Percentiles rank a stretch among this genome's conserved stretches.
Evolutionary conservation across 305 asterid species (phyloP).

Genomic region (Vinca major): DNA sequence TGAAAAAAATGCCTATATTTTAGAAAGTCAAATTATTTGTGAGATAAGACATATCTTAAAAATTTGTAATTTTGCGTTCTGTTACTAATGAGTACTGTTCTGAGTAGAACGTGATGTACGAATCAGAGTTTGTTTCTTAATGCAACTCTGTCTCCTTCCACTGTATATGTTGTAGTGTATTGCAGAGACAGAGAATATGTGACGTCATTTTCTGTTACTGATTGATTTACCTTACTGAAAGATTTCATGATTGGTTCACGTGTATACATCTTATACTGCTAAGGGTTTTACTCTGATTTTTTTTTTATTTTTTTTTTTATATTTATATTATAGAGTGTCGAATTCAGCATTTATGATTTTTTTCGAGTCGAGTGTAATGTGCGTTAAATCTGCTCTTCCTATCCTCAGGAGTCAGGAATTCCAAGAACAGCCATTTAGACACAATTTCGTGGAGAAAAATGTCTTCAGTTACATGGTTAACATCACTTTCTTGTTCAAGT

Average conservation of each 20-base stretch:
- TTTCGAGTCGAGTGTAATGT: too few relatives aligned
- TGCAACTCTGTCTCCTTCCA: neutral
- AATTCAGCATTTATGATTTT: too few relatives aligned
- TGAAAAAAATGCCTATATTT: too few relatives aligned
- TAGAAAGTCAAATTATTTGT: too few relatives aligned
- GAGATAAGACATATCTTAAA: too few relatives aligned
- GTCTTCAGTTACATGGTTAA: conserved; percentile 51
- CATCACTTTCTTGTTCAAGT: conserved; percentile 58
- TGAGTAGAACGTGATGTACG: neutral
- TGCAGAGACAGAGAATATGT: too few relatives aligned
- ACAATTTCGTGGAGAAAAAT: conserved; percentile 7
- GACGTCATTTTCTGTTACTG: neutral
- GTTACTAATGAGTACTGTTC: too few relatives aligned
- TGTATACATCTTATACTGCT: neutral
- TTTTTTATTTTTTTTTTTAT: too few relatives aligned
- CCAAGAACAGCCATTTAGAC: neutral
- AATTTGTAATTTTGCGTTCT: too few relatives aligned
- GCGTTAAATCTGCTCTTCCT: neutral
- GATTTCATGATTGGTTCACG: neutral
- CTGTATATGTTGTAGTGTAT: neutral
- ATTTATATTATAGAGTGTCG: too few relatives aligned
- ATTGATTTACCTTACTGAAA: neutral
- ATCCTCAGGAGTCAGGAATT: conserved; percentile 9
- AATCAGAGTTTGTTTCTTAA: neutral
- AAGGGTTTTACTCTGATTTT: too few relatives aligned